phyloP scores from a whole-genome alignment of 2,329 filamentous ascomycete species.

The Lecanoromycetidae sp. region DNA sequence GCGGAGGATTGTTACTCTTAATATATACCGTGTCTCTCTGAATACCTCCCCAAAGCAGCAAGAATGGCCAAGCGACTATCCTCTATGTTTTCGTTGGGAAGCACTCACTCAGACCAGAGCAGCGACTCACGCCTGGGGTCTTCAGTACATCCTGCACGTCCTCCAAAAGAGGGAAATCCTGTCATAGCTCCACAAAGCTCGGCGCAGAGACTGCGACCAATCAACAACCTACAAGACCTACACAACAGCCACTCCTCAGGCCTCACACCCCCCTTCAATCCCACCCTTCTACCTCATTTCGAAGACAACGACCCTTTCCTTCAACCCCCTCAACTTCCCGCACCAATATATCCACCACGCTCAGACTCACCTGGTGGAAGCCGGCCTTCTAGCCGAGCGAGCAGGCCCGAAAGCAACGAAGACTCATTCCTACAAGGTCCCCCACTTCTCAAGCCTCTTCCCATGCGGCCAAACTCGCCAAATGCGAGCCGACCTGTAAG shows the following conservation, averaged over 20 bases:
- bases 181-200: slow-evolving; percentile 19
- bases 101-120: slow-evolving; percentile 17
- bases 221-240: slow-evolving; percentile 28
- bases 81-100: slow-evolving; percentile 30
- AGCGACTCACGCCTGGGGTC: slow-evolving; percentile 18
- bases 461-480: slow-evolving; percentile 3
- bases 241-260: slow-evolving; percentile 29
- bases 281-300: slow-evolving; percentile 6
- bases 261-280: slow-evolving; percentile 23
- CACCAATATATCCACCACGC: neutral
- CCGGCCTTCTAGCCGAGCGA: neutral
- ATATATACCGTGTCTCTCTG: neutral
- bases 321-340: neutral
- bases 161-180: slow-evolving; percentile 21
- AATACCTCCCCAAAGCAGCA: neutral
- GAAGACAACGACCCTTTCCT: slow-evolving; percentile 7
- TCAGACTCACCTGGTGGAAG: neutral
- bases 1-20: neutral
- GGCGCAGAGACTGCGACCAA: slow-evolving; percentile 23
- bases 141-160: slow-evolving; percentile 21
- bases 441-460: slow-evolving; percentile 8
- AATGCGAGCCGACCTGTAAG: slow-evolving; percentile 6
- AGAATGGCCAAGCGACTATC: slow-evolving; percentile 31
- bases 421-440: neutral
- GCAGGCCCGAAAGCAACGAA: neutral